phyloP scores from a whole-genome alignment of 176 grass and related monocot species.

The Rhynchospora pubera region DNA sequence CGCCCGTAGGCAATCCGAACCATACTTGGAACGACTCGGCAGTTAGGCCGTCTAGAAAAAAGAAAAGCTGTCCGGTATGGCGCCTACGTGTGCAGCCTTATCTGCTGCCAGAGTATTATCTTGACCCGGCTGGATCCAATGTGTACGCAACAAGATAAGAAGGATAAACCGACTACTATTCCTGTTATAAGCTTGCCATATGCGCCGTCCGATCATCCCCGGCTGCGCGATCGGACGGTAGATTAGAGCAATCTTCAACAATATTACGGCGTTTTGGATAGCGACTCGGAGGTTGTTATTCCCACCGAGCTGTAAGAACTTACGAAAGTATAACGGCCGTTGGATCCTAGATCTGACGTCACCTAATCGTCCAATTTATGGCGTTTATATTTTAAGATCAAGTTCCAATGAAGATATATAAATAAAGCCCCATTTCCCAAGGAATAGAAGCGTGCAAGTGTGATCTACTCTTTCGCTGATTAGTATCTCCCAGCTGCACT shows the following conservation, averaged over 20 bases:
- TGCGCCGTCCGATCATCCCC: background rate
- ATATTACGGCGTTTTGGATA: background rate
- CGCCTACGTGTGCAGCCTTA: conserved; percentile 6
- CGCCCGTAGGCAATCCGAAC: no score
- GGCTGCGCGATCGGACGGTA: background rate
- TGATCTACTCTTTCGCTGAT: background rate
- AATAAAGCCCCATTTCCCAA: background rate
- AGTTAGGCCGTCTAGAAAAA: background rate
- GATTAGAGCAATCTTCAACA: background rate
- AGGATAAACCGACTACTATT: background rate
- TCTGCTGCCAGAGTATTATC: background rate
- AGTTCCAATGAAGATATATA: background rate
- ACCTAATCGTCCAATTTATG: background rate
- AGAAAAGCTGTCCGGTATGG: background rate
- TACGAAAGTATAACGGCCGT: background rate
- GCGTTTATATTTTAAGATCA: background rate
- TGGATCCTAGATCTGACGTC: background rate
- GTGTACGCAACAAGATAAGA: background rate
- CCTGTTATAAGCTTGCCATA: background rate
- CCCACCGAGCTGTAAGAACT: background rate
- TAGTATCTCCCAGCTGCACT: background rate
- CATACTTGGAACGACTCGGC: background rate
- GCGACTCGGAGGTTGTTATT: background rate
- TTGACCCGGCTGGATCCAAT: background rate
- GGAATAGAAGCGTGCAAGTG: conserved; percentile 2